A percentile compares a stretch with the other conserved stretches of the same genome.
phyloP scores from a whole-genome alignment of 176 grass and related monocot species.

The Phragmites australis region DNA sequence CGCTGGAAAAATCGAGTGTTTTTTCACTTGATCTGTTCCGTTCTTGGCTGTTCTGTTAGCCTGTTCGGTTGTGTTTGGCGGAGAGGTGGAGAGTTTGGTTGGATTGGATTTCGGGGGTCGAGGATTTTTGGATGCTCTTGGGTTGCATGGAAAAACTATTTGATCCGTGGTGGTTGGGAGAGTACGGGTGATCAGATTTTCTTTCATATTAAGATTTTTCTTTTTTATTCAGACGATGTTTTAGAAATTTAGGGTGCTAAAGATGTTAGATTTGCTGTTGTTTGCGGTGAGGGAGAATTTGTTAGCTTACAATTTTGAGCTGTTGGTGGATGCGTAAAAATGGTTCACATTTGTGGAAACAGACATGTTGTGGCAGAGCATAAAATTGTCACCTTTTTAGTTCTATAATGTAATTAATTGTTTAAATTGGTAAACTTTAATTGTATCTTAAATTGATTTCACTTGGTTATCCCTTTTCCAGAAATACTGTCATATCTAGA shows the following conservation, averaged over 20 bases:
- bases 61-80: constrained; percentile 3
- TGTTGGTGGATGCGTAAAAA: not conserved
- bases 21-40: not conserved
- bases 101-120: not conserved
- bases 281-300: not conserved
- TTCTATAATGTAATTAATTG: not conserved
- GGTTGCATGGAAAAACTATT: not conserved
- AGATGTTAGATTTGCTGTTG: not conserved
- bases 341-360: not conserved
- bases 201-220: not conserved
- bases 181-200: not conserved
- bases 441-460: not conserved
- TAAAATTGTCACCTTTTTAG: not conserved
- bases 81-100: not conserved
- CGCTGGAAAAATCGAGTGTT: not conserved
- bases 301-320: not conserved
- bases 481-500: constrained; percentile 30
- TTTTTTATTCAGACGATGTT: not conserved
- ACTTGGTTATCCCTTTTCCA: not conserved
- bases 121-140: not conserved
- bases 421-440: not conserved
- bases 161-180: not conserved
- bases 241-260: not conserved
- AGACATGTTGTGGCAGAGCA: not conserved
- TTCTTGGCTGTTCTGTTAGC: not conserved